phyloP scores from a whole-genome alignment of 192 early-diverging fungal genomes.

The Entomortierella lignicola region DNA sequence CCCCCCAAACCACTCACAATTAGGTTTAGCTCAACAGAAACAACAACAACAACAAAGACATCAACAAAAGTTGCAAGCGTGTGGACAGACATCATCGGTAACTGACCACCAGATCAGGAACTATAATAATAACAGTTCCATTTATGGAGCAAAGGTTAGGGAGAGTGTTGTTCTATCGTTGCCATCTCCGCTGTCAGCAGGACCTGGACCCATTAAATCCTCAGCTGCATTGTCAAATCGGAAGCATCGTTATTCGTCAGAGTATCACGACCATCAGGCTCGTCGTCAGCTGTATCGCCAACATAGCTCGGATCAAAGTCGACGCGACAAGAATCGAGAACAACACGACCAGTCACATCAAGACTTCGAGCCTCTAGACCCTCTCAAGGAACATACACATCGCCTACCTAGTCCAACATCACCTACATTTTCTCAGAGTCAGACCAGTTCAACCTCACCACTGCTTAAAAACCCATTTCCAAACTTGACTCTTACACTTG shows the following conservation, averaged over 20 bases:
- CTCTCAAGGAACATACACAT: not conserved
- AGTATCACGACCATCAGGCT: slow-evolving; percentile 22
- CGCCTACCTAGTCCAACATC: slow-evolving; percentile 24
- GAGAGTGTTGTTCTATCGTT: not conserved
- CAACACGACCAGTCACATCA: not conserved
- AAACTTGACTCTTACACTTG: slow-evolving; percentile 59
- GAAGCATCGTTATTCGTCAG: slow-evolving; percentile 23
- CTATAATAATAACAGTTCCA: too few relatives aligned
- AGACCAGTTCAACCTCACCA: slow-evolving; percentile 2
- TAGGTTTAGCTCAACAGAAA: slow-evolving; percentile 9
- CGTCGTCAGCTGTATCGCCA: slow-evolving; percentile 24
- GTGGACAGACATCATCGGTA: not conserved
- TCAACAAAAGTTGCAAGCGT: slow-evolving; percentile 16
- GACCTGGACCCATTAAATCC: slow-evolving; percentile 42
- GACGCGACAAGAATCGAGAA: too few relatives aligned
- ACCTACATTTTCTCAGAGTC: not conserved
- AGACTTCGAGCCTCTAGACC: not conserved
- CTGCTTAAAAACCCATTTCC: slow-evolving; percentile 47
- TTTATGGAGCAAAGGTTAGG: not conserved
- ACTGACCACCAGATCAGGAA: not conserved
- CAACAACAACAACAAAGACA: slow-evolving; percentile 10
- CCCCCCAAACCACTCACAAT: slow-evolving; percentile 10
- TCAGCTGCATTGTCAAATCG: slow-evolving; percentile 10
- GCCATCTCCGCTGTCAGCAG: slow-evolving; percentile 27
- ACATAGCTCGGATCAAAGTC: too few relatives aligned